Conservation (phyloP, 345 rosid genomes). For the Toxicodendron radicans region DNA sequence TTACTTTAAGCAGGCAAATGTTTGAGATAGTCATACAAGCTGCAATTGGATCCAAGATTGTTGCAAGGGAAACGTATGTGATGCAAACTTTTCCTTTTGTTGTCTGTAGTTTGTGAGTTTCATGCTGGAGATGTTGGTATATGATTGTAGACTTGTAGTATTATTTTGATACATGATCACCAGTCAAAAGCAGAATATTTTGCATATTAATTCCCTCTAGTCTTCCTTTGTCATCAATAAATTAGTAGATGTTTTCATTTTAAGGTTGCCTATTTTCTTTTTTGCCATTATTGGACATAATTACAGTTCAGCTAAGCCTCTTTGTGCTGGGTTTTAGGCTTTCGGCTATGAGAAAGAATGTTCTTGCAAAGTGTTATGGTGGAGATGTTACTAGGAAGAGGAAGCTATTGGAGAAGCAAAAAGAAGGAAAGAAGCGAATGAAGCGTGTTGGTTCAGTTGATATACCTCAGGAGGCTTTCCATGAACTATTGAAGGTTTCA, state of each 20-base stretch:
- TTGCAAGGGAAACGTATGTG: conserved; percentile 91
- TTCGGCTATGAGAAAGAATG: conserved; percentile 97
- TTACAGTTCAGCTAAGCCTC: conserved; percentile 3
- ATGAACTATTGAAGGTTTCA: conserved; percentile 81
- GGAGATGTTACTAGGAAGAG: conserved; percentile 90
- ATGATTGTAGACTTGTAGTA: neutral
- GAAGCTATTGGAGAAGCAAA: conserved; percentile 93
- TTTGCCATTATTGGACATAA: neutral
- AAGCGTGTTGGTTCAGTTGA: conserved; percentile 97
- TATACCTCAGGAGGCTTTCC: conserved; percentile 97
- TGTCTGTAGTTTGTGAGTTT: neutral
- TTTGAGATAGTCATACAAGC: conserved; percentile 96
- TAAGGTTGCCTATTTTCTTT: neutral
- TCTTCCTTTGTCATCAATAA: neutral
- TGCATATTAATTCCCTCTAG: neutral
- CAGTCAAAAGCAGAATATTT: neutral
- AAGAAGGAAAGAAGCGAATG: conserved; percentile 98
- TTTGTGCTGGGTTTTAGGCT: conserved; percentile 38
- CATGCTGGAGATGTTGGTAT: neutral
- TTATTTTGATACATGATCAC: neutral
- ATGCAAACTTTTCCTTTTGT: neutral
- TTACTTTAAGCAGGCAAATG: conserved; percentile 72
- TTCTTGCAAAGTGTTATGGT: conserved; percentile 96
- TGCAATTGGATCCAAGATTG: conserved; percentile 86
- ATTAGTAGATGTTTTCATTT: neutral